phyloP scores from a whole-genome alignment of 2,329 filamentous ascomycete species.

The Ophiostoma triangulosporum region DNA sequence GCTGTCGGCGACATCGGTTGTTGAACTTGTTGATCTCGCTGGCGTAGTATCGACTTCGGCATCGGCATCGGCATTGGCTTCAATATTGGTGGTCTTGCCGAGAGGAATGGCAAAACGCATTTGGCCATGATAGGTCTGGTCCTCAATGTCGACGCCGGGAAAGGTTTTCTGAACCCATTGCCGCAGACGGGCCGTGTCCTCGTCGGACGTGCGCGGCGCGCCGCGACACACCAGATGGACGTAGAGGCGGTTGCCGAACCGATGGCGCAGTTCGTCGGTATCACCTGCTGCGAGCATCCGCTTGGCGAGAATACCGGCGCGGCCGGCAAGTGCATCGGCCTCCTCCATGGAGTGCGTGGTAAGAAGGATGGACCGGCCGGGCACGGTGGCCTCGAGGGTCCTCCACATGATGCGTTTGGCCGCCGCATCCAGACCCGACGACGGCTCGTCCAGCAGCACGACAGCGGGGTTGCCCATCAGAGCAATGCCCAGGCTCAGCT shows the following conservation, averaged over 20 bases:
- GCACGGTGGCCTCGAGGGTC: slow-evolving; percentile 59
- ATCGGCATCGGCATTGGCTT: slow-evolving; percentile 19
- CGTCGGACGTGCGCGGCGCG: slow-evolving; percentile 57
- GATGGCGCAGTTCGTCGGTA: slow-evolving; percentile 54
- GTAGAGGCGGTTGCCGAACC: slow-evolving; percentile 67
- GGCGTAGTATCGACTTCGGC: background rate
- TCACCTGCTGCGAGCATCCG: slow-evolving; percentile 77
- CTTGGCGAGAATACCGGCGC: slow-evolving; percentile 74
- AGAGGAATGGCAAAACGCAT: slow-evolving; percentile 68
- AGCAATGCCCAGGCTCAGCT: slow-evolving; percentile 76
- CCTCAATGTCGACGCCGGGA: slow-evolving; percentile 52
- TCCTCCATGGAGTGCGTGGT: slow-evolving; percentile 96
- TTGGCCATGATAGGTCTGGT: slow-evolving; percentile 71
- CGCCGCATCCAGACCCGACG: slow-evolving; percentile 77
- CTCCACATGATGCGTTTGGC: slow-evolving; percentile 91
- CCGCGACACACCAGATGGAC: slow-evolving; percentile 66
- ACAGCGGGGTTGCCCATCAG: slow-evolving; percentile 86
- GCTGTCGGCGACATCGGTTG: background rate
- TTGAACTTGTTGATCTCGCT: background rate
- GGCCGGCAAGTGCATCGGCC: slow-evolving; percentile 71
- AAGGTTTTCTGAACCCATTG: slow-evolving; percentile 51
- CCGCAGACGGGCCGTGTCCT: slow-evolving; percentile 54
- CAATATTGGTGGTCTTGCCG: background rate
- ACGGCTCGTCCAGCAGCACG: slow-evolving; percentile 78
- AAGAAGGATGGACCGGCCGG: slow-evolving; percentile 69